A percentile compares a stretch with the other conserved stretches of the same genome.
Conservation (phyloP, 768 basidiomycete species). For the Porphyrellus cyaneotinctus region DNA sequence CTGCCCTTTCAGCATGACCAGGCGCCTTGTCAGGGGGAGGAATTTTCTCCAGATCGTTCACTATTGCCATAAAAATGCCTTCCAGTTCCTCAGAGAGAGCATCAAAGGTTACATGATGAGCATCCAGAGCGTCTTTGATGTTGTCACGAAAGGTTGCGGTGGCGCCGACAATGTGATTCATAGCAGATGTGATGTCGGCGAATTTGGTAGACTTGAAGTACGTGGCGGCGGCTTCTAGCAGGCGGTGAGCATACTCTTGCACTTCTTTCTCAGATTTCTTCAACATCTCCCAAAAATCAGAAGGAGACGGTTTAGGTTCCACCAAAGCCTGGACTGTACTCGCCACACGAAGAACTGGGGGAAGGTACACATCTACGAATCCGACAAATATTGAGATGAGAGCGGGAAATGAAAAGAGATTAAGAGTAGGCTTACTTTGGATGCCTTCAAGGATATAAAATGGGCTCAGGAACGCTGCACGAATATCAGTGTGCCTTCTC, state of each 20-base stretch:
- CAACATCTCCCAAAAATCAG: constrained; percentile 12
- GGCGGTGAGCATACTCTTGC: not conserved
- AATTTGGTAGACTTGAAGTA: no score
- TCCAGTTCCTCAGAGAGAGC: constrained; percentile 10
- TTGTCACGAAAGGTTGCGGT: constrained; percentile 11
- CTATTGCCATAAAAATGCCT: constrained; percentile 1
- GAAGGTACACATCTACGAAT: constrained; percentile 2
- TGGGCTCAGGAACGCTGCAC: not conserved
- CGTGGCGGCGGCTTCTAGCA: constrained; percentile 1
- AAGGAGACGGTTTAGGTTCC: not conserved
- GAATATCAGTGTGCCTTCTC: not conserved
- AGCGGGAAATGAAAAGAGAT: not conserved
- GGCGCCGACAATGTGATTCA: constrained; percentile 9
- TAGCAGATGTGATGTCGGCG: not conserved
- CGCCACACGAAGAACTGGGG: not conserved
- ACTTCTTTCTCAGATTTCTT: constrained; percentile 1
- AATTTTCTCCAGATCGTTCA: constrained; percentile 1
- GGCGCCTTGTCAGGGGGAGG: not conserved
- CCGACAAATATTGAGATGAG: not conserved
- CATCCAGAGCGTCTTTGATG: constrained; percentile 8
- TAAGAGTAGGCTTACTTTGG: not conserved
- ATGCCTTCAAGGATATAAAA: not conserved
- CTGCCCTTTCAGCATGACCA: no score
- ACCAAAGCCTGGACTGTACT: not conserved
- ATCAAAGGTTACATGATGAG: constrained; percentile 4